These are phyloP conservation scores for Aspergillus sp. DNA, from an alignment of 2,329 filamentous ascomycete species.

Conservation along the genomic window DNA sequence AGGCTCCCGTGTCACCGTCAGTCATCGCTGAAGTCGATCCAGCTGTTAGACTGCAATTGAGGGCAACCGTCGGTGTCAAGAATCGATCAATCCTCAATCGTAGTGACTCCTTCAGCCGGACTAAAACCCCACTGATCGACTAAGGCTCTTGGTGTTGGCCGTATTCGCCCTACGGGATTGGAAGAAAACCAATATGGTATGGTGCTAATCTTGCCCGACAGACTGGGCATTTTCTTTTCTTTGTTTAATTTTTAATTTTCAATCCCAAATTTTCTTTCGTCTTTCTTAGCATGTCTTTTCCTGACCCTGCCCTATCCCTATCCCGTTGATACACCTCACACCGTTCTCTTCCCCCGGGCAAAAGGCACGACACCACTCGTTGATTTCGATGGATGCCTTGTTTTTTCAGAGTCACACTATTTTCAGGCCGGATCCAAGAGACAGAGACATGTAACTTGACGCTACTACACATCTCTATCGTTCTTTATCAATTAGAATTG, in stretches of 20 bases:
- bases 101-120: conserved; percentile 9
- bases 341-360: neutral
- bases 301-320: neutral
- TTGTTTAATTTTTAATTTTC: conserved; percentile 3
- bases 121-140: conserved; percentile 14
- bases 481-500: neutral
- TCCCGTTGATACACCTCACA: conserved; percentile 2
- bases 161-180: conserved; percentile 10
- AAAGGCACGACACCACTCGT: neutral
- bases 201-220: conserved; percentile 11
- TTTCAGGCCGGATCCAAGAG: neutral
- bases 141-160: conserved; percentile 17
- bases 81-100: neutral
- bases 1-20: neutral
- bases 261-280: neutral
- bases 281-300: neutral
- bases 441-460: conserved; percentile 4
- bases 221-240: conserved; percentile 3
- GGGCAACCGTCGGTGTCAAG: neutral
- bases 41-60: conserved; percentile 2
- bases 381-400: conserved; percentile 10
- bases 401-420: conserved; percentile 1
- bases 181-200: conserved; percentile 8
- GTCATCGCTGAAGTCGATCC: neutral
- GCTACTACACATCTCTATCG: neutral